Evolutionary conservation across 1,284 basidiomycete species (phyloP).

Genomic region (Hemileccinum hortonii): DNA sequence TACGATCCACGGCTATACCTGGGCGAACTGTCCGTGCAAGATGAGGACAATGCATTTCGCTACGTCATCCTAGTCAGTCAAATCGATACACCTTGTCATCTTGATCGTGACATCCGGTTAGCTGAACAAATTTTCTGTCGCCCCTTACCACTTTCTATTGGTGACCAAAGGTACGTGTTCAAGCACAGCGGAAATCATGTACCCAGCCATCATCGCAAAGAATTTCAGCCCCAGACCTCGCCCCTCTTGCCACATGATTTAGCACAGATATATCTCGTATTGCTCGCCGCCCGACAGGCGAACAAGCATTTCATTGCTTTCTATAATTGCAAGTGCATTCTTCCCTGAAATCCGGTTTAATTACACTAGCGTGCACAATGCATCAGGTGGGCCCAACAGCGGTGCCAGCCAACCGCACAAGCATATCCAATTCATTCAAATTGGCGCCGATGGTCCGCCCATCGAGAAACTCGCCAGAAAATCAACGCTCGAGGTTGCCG

Average conservation of each 20-base stretch:
- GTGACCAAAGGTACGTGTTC: constrained; percentile 66
- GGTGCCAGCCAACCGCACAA: constrained; percentile 89
- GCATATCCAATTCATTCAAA: constrained; percentile 78
- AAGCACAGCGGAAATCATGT: neutral
- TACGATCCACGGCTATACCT: constrained; percentile 73
- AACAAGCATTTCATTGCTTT: constrained; percentile 71
- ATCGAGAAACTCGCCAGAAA: constrained; percentile 66
- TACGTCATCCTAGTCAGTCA: constrained; percentile 74
- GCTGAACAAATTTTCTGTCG: constrained; percentile 85
- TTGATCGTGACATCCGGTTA: constrained; percentile 29
- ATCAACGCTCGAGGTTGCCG: constrained; percentile 52
- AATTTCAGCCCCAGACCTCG: constrained; percentile 71
- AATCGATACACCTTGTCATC: neutral
- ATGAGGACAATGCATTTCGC: constrained; percentile 58
- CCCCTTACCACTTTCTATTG: constrained; percentile 78
- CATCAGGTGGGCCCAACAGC: constrained; percentile 69
- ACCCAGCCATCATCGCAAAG: constrained; percentile 37
- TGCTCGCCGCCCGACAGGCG: constrained; percentile 64
- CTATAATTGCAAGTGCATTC: constrained; percentile 68
- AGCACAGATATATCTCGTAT: constrained; percentile 66
- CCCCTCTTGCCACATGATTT: constrained; percentile 79
- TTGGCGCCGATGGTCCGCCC: constrained; percentile 62
- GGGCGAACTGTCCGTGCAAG: constrained; percentile 58
- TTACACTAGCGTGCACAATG: neutral
- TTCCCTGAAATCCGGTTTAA: neutral